These are phyloP conservation scores for Phylloporus sp. DNA, from an alignment of 768 basidiomycete genomes.

Conservation along the genomic window DNA sequence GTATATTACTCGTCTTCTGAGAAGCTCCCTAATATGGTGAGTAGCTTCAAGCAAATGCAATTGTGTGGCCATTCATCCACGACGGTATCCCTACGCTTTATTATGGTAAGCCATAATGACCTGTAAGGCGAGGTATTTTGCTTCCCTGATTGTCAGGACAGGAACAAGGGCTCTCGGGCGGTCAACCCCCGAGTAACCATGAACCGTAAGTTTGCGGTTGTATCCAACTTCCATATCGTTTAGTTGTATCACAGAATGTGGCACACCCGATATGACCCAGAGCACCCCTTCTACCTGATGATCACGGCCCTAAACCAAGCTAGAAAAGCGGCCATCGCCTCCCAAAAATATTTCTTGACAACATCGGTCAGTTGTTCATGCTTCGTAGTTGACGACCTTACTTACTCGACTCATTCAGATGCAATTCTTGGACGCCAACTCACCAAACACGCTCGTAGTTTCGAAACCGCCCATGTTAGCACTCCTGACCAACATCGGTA, in stretches of 20 bases:
- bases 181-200: slow-evolving; percentile 44
- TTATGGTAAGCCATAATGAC: slow-evolving; percentile 35
- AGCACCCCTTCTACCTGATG: slow-evolving; percentile 47
- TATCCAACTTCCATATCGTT: not conserved
- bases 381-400: not conserved
- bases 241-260: slow-evolving; percentile 46
- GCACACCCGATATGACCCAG: slow-evolving; percentile 51
- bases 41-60: slow-evolving; percentile 44
- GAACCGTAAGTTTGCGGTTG: slow-evolving; percentile 39
- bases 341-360: slow-evolving; percentile 42
- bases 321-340: slow-evolving; percentile 46
- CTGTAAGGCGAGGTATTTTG: not conserved
- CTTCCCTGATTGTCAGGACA: slow-evolving; percentile 32
- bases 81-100: slow-evolving; percentile 52
- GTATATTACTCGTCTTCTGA: no score
- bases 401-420: slow-evolving; percentile 32
- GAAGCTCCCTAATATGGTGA: not conserved
- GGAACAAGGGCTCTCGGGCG: slow-evolving; percentile 48
- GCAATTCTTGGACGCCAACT: slow-evolving; percentile 40
- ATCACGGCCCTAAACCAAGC: slow-evolving; percentile 49
- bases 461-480: slow-evolving; percentile 56
- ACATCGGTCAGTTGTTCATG: slow-evolving; percentile 36
- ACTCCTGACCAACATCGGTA: slow-evolving; percentile 54
- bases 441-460: slow-evolving; percentile 41
- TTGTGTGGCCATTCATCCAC: slow-evolving; percentile 47